These are phyloP conservation scores for Neonectria faginata DNA, from an alignment of 2,329 filamentous ascomycete genomes.

Conservation along the genomic window DNA sequence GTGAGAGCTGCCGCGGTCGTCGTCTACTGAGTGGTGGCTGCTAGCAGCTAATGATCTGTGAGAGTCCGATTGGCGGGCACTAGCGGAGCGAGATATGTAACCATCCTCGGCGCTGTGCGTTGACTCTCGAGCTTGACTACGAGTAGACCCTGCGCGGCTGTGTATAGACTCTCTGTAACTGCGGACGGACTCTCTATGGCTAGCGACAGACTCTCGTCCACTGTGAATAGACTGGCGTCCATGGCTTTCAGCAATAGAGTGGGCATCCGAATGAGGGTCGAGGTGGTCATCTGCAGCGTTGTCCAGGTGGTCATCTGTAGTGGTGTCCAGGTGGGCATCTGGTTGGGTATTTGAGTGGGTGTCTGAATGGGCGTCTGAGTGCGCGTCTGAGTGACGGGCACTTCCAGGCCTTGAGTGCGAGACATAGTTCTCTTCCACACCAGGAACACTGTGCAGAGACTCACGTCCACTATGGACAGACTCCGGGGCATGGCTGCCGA, in stretches of 20 bases:
- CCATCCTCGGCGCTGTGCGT: neutral
- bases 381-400: neutral
- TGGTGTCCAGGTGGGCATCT: neutral
- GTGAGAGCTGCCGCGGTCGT: conserved; percentile 58
- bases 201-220: conserved; percentile 11
- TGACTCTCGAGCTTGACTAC: conserved; percentile 16
- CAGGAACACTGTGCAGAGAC: neutral
- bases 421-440: conserved; percentile 1
- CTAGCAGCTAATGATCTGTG: conserved; percentile 39
- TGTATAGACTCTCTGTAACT: neutral
- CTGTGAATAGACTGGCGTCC: conserved; percentile 1
- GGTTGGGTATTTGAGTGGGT: neutral
- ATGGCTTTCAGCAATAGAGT: neutral
- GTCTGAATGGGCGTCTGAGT: neutral
- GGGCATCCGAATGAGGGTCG: neutral
- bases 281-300: neutral
- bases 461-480: neutral
- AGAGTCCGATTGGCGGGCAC: conserved; percentile 41
- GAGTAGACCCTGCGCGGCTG: conserved; percentile 3
- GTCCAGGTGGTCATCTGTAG: neutral
- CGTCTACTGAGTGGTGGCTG: conserved; percentile 34
- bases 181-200: conserved; percentile 3
- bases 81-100: conserved; percentile 24
- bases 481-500: neutral
- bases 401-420: conserved; percentile 1